Evolutionary conservation across 2,329 filamentous ascomycete genomes (phyloP), one percentile per base, ranked within the genome.

Genomic region (Aspergillus novoparasiticus): DNA sequence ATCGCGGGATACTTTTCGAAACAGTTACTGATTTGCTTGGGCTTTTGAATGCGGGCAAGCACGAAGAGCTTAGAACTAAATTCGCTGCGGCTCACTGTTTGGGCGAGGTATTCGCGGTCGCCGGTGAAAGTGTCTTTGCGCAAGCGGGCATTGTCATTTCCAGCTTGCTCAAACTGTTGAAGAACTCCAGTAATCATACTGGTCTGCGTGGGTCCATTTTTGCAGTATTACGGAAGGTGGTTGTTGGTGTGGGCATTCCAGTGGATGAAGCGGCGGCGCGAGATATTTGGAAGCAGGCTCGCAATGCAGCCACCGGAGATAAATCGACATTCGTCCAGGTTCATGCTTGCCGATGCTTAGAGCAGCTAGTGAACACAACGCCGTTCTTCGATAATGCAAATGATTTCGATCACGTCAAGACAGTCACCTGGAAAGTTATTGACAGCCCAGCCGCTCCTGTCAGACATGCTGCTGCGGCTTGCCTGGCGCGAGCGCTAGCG

Each of bases 211-310:
- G 91, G 19, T 89, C 92, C 21, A 84, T 93, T 26, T 92, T 96
- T 73, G 86, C 83, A 51, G 87, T 93, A 0, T 79, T 97, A 56
- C 88, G 87, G 48, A 94, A 93, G 79, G 86, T 97, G 46, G 84
- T 90, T 30, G 85, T 84, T 63, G 94, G 94, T 76, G 87, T 97
- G 32, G 86, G 87, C 60, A 83, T 84, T 6, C 93, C 92, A 64
- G 84, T 94, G 71, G 95, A 99, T 70, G 95, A 99, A 77, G 83
- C 82, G 60, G 84, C 94, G 43, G 91, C 91, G n/a, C 88, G 93
- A 72, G 94, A 97, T 75, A 87, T 96, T 19, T 98, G 93, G 93
- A 99, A 97, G 78, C 91, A 94, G 75, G 90, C 89, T 30, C 89
- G 95, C 66, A 92, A 85, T 76, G 86, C 90, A 69, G 90, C 90